Conservation (phyloP, 2,329 filamentous ascomycete genomes). For the Alternaria angustiovoidea region DNA sequence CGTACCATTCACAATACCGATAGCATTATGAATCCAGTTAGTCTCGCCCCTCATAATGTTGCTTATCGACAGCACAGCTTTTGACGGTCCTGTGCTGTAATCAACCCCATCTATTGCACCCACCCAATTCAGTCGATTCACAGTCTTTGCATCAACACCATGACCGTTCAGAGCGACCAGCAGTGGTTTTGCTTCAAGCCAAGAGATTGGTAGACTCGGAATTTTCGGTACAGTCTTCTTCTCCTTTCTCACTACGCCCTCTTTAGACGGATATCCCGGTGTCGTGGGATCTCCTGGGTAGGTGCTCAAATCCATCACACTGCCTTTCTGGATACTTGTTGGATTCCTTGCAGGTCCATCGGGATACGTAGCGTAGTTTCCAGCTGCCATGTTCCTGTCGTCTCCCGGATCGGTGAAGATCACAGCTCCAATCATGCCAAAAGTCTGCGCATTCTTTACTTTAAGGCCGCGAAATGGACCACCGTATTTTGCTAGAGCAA, state of each 20-base stretch:
- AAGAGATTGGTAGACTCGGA: constrained; percentile 86
- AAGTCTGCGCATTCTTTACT: constrained; percentile 55
- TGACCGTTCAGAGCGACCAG: constrained; percentile 82
- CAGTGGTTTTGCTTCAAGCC: constrained; percentile 80
- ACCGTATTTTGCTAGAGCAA: constrained; percentile 56
- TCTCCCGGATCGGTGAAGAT: constrained; percentile 56
- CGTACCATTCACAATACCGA: constrained; percentile 71
- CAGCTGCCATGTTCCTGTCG: constrained; percentile 48
- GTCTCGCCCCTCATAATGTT: constrained; percentile 79
- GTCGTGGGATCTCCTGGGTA: constrained; percentile 54
- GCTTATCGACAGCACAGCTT: constrained; percentile 50
- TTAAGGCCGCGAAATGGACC: constrained; percentile 52
- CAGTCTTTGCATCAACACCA: constrained; percentile 64
- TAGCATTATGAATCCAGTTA: constrained; percentile 81
- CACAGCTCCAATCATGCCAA: constrained; percentile 54
- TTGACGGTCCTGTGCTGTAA: constrained; percentile 54
- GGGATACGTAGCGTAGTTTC: constrained; percentile 41
- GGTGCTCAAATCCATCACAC: constrained; percentile 68
- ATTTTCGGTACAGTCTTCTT: constrained; percentile 70
- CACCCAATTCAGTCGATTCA: constrained; percentile 48
- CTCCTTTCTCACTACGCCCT: constrained; percentile 75
- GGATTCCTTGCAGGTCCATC: constrained; percentile 46
- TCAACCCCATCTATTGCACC: constrained; percentile 40
- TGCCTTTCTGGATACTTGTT: constrained; percentile 55
- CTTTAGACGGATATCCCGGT: constrained; percentile 78